Evolutionary conservation across 1,284 basidiomycete genomes (phyloP).

Genomic region (Salmacisia buchloeana): DNA sequence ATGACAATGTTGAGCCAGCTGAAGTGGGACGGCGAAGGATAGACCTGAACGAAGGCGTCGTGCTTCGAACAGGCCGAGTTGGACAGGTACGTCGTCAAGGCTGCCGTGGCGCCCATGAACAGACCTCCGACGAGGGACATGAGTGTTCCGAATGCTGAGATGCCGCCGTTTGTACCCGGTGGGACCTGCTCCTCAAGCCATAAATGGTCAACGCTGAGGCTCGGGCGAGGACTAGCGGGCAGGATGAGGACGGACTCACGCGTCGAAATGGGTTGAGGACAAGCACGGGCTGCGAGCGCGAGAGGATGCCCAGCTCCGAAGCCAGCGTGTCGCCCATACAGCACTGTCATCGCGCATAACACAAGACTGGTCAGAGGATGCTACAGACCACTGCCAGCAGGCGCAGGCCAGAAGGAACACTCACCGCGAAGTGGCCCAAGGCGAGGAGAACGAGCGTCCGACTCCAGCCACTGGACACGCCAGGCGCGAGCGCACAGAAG

Average conservation of each 20-base stretch:
- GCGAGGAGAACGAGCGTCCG: conserved; percentile 21
- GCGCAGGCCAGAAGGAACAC: no score
- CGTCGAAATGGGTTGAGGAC: conserved; percentile 13
- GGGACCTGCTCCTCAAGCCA: conserved; percentile 76
- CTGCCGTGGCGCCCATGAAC: conserved; percentile 22
- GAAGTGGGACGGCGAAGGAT: conserved; percentile 62
- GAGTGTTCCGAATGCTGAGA: conserved; percentile 68
- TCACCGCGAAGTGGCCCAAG: conserved; percentile 29
- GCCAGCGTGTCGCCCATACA: conserved; percentile 45
- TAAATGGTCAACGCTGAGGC: conserved; percentile 55
- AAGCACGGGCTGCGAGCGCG: conserved; percentile 24
- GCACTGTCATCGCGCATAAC: conserved; percentile 8
- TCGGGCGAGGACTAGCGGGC: conserved; percentile 57
- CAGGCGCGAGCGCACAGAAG: not conserved
- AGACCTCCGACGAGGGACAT: conserved; percentile 69
- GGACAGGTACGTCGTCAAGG: conserved; percentile 3
- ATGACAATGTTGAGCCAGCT: conserved; percentile 61
- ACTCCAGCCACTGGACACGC: not conserved
- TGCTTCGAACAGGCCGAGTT: conserved; percentile 11
- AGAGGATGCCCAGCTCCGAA: conserved; percentile 41
- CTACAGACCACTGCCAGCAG: no score
- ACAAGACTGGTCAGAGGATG: no score
- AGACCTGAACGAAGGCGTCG: no score
- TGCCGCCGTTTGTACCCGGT: conserved; percentile 83
- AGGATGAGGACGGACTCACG: conserved; percentile 9